Evolutionary conservation across 2,329 filamentous ascomycete genomes (phyloP).

Genomic region (Madurella fahalii): DNA sequence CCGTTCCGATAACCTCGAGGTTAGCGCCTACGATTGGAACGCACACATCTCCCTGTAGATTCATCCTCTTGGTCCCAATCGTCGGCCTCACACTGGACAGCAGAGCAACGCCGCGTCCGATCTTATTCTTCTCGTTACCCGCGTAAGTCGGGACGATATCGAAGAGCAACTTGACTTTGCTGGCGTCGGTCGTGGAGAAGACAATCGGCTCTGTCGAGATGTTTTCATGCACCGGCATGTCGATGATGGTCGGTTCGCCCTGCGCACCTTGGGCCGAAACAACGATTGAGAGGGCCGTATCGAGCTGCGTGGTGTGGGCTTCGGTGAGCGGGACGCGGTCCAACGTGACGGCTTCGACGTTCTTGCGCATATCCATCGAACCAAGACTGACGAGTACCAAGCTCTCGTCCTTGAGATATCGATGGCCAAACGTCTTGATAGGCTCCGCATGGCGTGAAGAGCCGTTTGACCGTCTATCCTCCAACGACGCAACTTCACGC

Average conservation of each 20-base stretch:
- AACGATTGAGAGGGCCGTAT: constrained; percentile 88
- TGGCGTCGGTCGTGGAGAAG: constrained; percentile 73
- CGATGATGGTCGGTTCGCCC: constrained; percentile 84
- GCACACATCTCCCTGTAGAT: constrained; percentile 84
- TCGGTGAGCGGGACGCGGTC: constrained; percentile 84
- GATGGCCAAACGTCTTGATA: constrained; percentile 92
- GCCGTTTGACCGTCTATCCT: constrained; percentile 53
- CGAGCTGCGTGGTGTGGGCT: constrained; percentile 87
- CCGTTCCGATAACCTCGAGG: constrained; percentile 85
- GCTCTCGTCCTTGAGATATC: constrained; percentile 84
- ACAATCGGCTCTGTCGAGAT: constrained; percentile 90
- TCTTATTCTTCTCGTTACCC: constrained; percentile 79
- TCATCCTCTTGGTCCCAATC: constrained; percentile 82
- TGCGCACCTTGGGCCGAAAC: constrained; percentile 80
- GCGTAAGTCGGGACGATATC: constrained; percentile 95
- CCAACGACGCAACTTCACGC: constrained; percentile 57
- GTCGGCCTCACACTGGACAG: constrained; percentile 80
- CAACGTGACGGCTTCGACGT: constrained; percentile 73
- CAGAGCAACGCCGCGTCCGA: constrained; percentile 84
- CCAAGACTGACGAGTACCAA: constrained; percentile 90
- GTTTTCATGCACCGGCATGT: constrained; percentile 89
- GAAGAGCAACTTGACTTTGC: constrained; percentile 84
- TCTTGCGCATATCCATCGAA: constrained; percentile 89
- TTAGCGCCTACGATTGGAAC: constrained; percentile 84
- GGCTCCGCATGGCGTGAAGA: constrained; percentile 61